A percentile compares a stretch with the other conserved stretches of the same genome.
phyloP scores from a whole-genome alignment of 2,329 filamentous ascomycete genomes.

The Penicillium brevicompactum region DNA sequence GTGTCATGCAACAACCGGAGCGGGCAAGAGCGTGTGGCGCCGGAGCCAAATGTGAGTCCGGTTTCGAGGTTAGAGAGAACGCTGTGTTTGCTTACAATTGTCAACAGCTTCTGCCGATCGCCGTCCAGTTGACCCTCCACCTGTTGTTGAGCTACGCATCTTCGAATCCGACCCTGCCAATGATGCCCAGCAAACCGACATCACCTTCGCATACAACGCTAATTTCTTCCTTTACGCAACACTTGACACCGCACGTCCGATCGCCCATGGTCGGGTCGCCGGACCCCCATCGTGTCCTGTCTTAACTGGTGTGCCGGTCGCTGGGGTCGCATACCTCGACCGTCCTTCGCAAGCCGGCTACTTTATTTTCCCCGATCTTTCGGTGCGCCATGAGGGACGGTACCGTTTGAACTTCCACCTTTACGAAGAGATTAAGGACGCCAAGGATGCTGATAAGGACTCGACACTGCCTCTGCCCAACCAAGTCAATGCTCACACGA shows the following conservation, averaged over 20 bases:
- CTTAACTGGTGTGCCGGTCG: slow-evolving; percentile 89
- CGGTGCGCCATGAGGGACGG: slow-evolving; percentile 90
- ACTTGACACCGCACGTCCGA: slow-evolving; percentile 79
- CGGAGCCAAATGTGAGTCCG: slow-evolving; percentile 81
- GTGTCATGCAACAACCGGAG: slow-evolving; percentile 90
- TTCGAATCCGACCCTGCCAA: slow-evolving; percentile 64
- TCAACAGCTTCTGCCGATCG: slow-evolving; percentile 76
- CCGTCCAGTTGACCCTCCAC: slow-evolving; percentile 89
- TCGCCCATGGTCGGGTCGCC: slow-evolving; percentile 77
- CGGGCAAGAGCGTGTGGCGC: slow-evolving; percentile 93
- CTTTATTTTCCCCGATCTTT: slow-evolving; percentile 96
- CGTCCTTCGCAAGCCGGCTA: slow-evolving; percentile 79
- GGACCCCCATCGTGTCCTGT: slow-evolving; percentile 74
- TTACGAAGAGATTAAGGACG: slow-evolving; percentile 89
- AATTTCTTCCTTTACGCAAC: slow-evolving; percentile 98
- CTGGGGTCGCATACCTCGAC: slow-evolving; percentile 94
- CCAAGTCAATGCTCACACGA: slow-evolving; percentile 33
- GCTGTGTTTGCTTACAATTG: slow-evolving; percentile 3
- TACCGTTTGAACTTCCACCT: slow-evolving; percentile 91
- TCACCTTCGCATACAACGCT: slow-evolving; percentile 90
- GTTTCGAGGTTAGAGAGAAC: not conserved
- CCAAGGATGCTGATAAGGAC: slow-evolving; percentile 71
- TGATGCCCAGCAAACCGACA: slow-evolving; percentile 64
- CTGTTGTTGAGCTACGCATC: slow-evolving; percentile 87
- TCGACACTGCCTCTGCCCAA: slow-evolving; percentile 42